These are phyloP conservation scores for Linnemannia exigua DNA, from an alignment of 192 early-diverging fungal species.

Conservation along the genomic window DNA sequence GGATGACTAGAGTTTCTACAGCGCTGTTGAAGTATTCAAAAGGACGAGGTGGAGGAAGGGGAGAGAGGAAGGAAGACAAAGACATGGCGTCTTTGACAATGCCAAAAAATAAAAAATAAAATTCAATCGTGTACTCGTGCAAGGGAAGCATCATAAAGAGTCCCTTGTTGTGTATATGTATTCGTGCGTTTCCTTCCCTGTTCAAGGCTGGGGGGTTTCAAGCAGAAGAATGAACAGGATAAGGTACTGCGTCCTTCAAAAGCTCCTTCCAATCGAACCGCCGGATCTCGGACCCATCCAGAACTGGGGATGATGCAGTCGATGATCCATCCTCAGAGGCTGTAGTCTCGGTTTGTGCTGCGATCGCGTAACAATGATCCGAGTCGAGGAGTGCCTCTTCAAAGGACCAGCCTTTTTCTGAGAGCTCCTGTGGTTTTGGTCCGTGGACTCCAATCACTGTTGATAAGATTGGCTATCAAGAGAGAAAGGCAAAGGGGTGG, in stretches of 20 bases:
- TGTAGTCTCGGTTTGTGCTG: slow-evolving; percentile 8
- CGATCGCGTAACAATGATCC: slow-evolving; percentile 30
- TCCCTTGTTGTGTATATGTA: too few relatives aligned
- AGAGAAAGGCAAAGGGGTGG: background rate
- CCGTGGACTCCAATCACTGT: slow-evolving; percentile 17
- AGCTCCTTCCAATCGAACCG: slow-evolving; percentile 28
- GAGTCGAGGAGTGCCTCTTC: slow-evolving; percentile 26
- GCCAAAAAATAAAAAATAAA: background rate
- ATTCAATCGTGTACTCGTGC: too few relatives aligned
- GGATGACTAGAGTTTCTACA: background rate
- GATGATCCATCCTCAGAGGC: background rate
- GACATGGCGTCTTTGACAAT: background rate
- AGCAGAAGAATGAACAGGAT: slow-evolving; percentile 7
- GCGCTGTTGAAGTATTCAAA: background rate
- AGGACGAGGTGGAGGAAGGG: background rate
- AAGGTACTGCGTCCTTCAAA: slow-evolving; percentile 16
- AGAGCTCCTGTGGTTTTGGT: slow-evolving; percentile 16
- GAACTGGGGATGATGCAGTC: background rate
- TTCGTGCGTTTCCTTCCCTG: background rate
- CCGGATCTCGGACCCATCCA: slow-evolving; percentile 23
- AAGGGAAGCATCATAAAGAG: too few relatives aligned
- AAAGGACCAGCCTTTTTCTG: slow-evolving; percentile 34
- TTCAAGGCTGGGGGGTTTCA: too few relatives aligned
- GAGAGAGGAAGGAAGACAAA: background rate
- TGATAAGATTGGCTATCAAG: slow-evolving; percentile 19